Conservation (phyloP, 2,329 filamentous ascomycete genomes). For the Nemania sp. region DNA sequence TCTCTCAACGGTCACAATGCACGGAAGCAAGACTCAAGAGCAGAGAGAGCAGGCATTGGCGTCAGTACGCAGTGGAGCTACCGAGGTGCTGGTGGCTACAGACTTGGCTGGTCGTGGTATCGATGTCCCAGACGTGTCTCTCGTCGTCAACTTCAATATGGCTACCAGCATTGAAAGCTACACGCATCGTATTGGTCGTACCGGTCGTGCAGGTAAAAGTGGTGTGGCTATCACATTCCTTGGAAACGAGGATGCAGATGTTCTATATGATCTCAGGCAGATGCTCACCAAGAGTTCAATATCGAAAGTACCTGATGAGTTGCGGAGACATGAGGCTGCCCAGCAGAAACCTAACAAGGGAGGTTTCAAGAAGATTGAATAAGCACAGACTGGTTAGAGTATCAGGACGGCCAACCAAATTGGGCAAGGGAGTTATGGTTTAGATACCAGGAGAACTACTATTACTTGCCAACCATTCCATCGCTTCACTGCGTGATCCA, state of each 20-base stretch:
- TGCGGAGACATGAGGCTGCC: conserved; percentile 86
- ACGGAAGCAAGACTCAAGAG: conserved; percentile 96
- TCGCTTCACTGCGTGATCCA: no score
- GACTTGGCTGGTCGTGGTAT: conserved; percentile 97
- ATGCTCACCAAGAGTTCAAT: conserved; percentile 92
- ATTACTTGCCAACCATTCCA: no score
- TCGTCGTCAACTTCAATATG: conserved; percentile 99
- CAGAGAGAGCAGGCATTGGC: conserved; percentile 92
- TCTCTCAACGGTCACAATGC: conserved; percentile 84
- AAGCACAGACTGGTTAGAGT: neutral
- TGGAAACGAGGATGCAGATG: conserved; percentile 84
- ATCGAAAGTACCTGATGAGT: conserved; percentile 86
- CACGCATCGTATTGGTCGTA: conserved; percentile 94
- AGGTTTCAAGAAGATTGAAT: conserved; percentile 36
- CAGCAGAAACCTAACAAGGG: conserved; percentile 71
- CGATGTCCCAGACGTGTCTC: conserved; percentile 88
- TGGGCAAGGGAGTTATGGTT: neutral
- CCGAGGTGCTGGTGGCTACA: conserved; percentile 90
- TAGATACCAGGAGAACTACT: conserved; percentile 15
- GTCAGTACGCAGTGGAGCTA: conserved; percentile 77
- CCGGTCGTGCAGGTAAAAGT: conserved; percentile 94
- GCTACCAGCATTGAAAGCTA: conserved; percentile 89
- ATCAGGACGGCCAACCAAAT: neutral
- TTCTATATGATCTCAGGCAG: conserved; percentile 92
- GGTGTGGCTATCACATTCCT: conserved; percentile 96